Percentiles rank a stretch among this genome's conserved stretches.
phyloP scores from a whole-genome alignment of 106 monocot genomes.

The Allium fistulosum region DNA sequence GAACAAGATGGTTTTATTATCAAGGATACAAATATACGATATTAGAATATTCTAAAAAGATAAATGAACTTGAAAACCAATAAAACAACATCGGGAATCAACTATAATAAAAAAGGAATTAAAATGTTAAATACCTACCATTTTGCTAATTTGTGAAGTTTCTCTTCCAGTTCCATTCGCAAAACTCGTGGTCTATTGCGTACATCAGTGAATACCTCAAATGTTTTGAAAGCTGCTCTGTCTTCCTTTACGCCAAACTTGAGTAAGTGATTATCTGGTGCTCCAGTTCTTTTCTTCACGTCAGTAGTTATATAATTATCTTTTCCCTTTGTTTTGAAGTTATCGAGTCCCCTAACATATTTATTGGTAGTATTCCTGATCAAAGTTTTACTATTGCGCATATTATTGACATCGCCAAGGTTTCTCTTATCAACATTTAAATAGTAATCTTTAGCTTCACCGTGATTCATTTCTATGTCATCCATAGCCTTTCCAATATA shows the following conservation, averaged over 20 bases:
- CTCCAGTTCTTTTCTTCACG: not conserved
- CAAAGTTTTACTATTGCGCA: not conserved
- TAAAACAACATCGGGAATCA: not conserved
- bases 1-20: not conserved
- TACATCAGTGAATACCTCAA: conserved; percentile 87
- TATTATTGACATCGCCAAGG: no score
- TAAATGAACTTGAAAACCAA: not conserved
- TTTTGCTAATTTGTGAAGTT: conserved; percentile 75
- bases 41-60: not conserved
- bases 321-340: not conserved
- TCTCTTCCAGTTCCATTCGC: conserved; percentile 86
- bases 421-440: no score
- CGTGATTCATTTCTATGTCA: not conserved
- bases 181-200: conserved; percentile 80
- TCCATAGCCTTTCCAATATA: no score
- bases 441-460: not conserved
- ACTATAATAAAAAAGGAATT: not conserved
- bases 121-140: conserved; percentile 22
- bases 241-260: conserved; percentile 25
- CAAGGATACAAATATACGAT: not conserved
- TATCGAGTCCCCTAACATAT: not conserved
- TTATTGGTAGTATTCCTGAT: conserved; percentile 8
- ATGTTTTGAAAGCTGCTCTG: conserved; percentile 84
- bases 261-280: no score
- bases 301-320: conserved; percentile 4